These are phyloP conservation scores for Daldinia bambusicola DNA, from an alignment of 495 filamentous ascomycete species.

Conservation along the genomic window DNA sequence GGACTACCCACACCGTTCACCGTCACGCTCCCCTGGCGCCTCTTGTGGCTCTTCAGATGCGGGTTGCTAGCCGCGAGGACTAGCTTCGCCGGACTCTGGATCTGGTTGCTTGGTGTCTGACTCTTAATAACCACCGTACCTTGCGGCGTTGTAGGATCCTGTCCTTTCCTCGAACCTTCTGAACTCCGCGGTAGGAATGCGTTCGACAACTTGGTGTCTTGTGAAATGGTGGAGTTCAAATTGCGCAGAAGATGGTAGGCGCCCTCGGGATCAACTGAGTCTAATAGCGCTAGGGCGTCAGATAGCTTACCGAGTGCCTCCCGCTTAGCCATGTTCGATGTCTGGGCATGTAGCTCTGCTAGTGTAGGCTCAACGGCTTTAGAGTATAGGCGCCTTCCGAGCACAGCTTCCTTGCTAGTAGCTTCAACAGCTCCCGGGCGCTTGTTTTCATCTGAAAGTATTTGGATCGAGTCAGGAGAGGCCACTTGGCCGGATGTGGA, in stretches of 20 bases:
- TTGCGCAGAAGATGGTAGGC: conserved; percentile 82
- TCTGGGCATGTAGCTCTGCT: conserved; percentile 83
- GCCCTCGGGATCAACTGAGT: conserved; percentile 90
- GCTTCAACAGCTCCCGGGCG: conserved; percentile 57
- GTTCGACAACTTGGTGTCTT: conserved; percentile 55
- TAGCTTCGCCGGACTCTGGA: conserved; percentile 59
- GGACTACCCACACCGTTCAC: conserved; percentile 41
- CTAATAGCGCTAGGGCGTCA: conserved; percentile 83
- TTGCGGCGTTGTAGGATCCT: conserved; percentile 49
- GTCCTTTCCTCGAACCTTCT: conserved; percentile 25
- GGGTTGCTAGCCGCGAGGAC: conserved; percentile 85
- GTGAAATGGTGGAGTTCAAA: conserved; percentile 62
- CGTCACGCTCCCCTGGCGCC: conserved; percentile 70
- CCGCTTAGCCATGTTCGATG: conserved; percentile 75
- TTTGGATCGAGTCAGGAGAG: conserved; percentile 49
- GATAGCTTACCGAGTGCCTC: conserved; percentile 83
- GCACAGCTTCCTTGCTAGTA: conserved; percentile 78
- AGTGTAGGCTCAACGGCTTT: conserved; percentile 82
- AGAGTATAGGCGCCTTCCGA: conserved; percentile 81
- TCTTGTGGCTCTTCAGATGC: conserved; percentile 79
- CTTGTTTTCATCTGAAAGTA: conserved; percentile 55
- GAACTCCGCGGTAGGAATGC: conserved; percentile 48
- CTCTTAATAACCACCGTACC: conserved; percentile 61
- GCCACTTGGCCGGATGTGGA: conserved; percentile 55
- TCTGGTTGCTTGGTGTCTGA: conserved; percentile 30